Evolutionary conservation across 106 monocot genomes (phyloP), one percentile per base, ranked within the genome.

Genomic region (Dendrobium chrysotoxum): DNA sequence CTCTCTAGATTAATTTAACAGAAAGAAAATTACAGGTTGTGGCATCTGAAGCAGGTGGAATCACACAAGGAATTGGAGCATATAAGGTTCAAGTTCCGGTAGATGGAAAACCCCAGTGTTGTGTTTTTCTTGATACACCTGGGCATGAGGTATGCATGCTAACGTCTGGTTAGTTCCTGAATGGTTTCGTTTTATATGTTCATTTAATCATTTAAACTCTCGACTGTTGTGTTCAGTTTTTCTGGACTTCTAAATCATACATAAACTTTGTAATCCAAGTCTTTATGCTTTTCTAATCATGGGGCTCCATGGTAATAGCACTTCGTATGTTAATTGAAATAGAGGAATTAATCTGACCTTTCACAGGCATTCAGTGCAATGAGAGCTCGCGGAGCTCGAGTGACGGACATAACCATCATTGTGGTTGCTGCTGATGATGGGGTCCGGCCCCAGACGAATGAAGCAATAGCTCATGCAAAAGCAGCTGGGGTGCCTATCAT

Each of bases 351-450:
- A 80, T 53, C 31, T 61, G 26, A 58, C 10, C 53, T 86, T 82
- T 46, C 8, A 68, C 84, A 96, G 96, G 99, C 99, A 73, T 99
- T 99, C 87, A 90, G 92, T 81, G 92, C 95, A 53, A 99, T 99
- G 99, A 93, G 99, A 67, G 95, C 99, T 67, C 88, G 99, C 55
- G 99, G 99, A 76, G 89, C 99, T 41, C 88, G 87, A 78, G 99
- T 99, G 40, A 99, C 99, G 31, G 99, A 99, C 82, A 93, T 99
- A 61, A 74, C 75, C 79, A 93, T 99, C 40, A 90, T 99, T 82
- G 99, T 99, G 70, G 99, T 99, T 47, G 95, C 99, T 84, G 99
- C 99, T 79, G 99, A 99, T 90, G 99, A 99, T 87, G 99, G 95
- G 67, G 99, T 95, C n/a, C 93, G 88, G 16, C 99, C 95, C 23